Percentiles rank a stretch among this genome's conserved stretches.
Evolutionary conservation across 2,329 filamentous ascomycete species (phyloP).

Genomic region (Cucurbitaria berberidis): DNA sequence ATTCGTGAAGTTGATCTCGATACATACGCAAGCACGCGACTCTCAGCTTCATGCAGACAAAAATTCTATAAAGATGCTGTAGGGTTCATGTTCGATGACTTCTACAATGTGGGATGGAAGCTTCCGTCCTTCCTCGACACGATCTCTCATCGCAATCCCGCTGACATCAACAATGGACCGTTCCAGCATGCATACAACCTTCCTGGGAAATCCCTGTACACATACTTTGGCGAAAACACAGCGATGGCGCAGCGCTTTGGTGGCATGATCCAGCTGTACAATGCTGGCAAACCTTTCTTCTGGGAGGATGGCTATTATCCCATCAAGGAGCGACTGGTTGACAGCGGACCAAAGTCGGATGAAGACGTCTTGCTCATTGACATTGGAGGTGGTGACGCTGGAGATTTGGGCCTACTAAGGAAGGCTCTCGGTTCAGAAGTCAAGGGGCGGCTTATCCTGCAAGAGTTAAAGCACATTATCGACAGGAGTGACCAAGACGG

Average conservation of each 20-base stretch:
- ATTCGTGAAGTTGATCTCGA: conserved; percentile 8
- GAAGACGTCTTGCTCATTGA: conserved; percentile 9
- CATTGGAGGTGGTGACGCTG: conserved; percentile 9
- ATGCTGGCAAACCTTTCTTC: conserved; percentile 14
- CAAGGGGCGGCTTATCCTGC: conserved; percentile 14
- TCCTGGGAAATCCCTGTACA: not conserved
- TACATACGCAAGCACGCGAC: conserved; percentile 12
- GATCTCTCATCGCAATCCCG: conserved; percentile 9
- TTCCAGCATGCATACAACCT: conserved; percentile 13
- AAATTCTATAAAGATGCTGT: conserved; percentile 15
- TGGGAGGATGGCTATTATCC: conserved; percentile 13
- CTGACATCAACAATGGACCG: conserved; percentile 9
- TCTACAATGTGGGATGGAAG: conserved; percentile 16
- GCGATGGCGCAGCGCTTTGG: conserved; percentile 12
- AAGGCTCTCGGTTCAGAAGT: conserved; percentile 8
- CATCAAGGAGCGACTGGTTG: conserved; percentile 7
- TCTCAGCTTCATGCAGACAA: conserved; percentile 11
- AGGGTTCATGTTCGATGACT: conserved; percentile 12
- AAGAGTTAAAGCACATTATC: conserved; percentile 20
- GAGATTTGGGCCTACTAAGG: conserved; percentile 4
- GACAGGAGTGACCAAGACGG: conserved; percentile 7
- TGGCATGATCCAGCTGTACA: conserved; percentile 18
- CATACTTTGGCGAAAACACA: conserved; percentile 12
- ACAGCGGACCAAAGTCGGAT: conserved; percentile 3
- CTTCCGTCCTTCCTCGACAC: conserved; percentile 14